These are phyloP conservation scores for Manihot esculenta DNA, from an alignment of 441 rosid species.

Conservation along the genomic window DNA sequence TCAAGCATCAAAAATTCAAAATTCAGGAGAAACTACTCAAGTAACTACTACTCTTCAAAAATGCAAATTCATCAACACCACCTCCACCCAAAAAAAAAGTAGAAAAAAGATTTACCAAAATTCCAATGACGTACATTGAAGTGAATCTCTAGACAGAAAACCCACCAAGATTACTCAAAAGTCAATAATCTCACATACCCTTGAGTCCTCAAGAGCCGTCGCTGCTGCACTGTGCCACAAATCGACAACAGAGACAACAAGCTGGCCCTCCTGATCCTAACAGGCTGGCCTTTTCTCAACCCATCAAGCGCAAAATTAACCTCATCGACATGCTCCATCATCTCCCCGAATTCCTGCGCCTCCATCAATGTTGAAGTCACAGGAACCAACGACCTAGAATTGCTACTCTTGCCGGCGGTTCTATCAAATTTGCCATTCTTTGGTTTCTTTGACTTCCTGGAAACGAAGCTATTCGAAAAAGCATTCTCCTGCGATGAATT, in stretches of 20 bases:
- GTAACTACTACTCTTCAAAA: background rate
- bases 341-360: slow-evolving; percentile 96
- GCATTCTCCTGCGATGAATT: slow-evolving; percentile 26
- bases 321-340: slow-evolving; percentile 99
- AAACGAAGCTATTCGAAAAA: slow-evolving; percentile 32
- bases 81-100: too few species aligned
- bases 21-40: background rate
- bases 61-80: background rate
- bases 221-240: slow-evolving; percentile 65
- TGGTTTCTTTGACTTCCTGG: slow-evolving; percentile 39
- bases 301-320: slow-evolving; percentile 96
- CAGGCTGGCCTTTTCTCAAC: slow-evolving; percentile 69
- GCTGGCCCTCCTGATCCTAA: slow-evolving; percentile 83
- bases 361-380: slow-evolving; percentile 79
- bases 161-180: slow-evolving; percentile 9
- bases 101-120: background rate
- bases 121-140: background rate
- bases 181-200: slow-evolving; percentile 41
- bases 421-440: slow-evolving; percentile 22
- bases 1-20: background rate
- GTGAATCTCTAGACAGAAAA: slow-evolving; percentile 9
- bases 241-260: slow-evolving; percentile 72
- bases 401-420: slow-evolving; percentile 1
- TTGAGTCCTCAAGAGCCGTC: slow-evolving; percentile 74
- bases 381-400: slow-evolving; percentile 34